Evolutionary conservation across 331 rosid species (phyloP).

Genomic region (Quercus tomentella): DNA sequence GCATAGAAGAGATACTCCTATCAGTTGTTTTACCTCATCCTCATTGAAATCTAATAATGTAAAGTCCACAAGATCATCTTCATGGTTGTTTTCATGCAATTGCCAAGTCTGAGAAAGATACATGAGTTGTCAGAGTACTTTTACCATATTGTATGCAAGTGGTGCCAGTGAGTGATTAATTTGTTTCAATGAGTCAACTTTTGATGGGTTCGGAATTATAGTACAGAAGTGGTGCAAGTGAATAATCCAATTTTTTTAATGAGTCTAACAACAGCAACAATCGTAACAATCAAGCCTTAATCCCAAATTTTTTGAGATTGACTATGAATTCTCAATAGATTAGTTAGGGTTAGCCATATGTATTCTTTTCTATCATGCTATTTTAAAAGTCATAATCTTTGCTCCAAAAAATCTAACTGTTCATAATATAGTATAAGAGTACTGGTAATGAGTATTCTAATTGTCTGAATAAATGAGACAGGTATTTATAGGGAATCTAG

Average conservation of each 20-base stretch:
- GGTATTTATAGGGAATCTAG: background rate
- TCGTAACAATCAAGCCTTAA: too few species aligned
- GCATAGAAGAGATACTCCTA: conserved; percentile 59
- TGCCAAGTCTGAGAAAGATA: conserved; percentile 54
- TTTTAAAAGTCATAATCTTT: too few species aligned
- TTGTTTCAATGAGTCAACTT: background rate
- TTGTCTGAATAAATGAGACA: background rate
- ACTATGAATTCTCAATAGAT: too few species aligned
- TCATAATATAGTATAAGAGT: background rate
- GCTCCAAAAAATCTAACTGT: too few species aligned
- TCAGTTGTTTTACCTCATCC: conserved; percentile 51
- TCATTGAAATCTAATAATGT: conserved; percentile 30
- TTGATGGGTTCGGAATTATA: background rate
- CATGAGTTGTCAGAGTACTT: background rate
- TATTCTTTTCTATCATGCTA: too few species aligned
- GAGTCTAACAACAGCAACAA: background rate
- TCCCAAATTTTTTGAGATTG: too few species aligned
- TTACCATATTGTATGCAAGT: background rate
- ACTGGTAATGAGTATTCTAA: background rate
- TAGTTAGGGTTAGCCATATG: too few species aligned
- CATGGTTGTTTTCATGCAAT: conserved; percentile 48
- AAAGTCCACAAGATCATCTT: conserved; percentile 47
- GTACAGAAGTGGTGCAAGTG: background rate
- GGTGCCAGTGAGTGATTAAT: background rate
- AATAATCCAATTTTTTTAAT: background rate